Base-by-base conservation (phyloP, 2,329 filamentous ascomycete genomes). In the Curvularia hawaiiensis region DNA sequence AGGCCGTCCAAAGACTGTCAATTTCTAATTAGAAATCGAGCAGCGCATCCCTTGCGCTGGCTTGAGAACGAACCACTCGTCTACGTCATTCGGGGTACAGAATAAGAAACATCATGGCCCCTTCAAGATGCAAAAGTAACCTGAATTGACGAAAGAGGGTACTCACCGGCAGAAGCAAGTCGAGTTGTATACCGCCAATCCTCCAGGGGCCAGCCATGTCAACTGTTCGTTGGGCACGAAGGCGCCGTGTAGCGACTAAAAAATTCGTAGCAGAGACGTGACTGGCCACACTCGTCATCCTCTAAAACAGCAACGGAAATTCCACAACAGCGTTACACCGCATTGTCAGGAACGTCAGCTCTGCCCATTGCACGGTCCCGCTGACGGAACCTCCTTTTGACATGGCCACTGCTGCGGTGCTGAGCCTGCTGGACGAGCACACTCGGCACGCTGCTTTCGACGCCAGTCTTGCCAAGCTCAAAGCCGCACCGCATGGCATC, bases 361-460 rank as follows among this genome's bases (percentile, higher is more conserved):
- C 33, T 43, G 31, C 31, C 47, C 35, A 50, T 28, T 40, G 3
- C 35, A 40, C 47, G 26, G 47, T 40, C 33, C 35, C n/a, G 35
- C 47, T 20, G 47, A 40, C 47, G 47, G 16, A 18, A 24, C 35
- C 2, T 28, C n/a, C 18, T n/a, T n/a, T 20, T n/a, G 28, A 26
- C 31, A 60, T 58, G 57, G 50, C 58, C 4, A 61, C 66, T 50
- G 63, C 69, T 44, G 58, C 59, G 24, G 56, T 69, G 39, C 60
- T 73, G 31, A 52, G 58, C 35, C 65, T 70, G 43, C 56, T 70
- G 22, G 67, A 70, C 44, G 63, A 62, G 24, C 52, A 61, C 14
- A 53, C 66, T 20, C 65, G 56, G 43, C 48, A 53, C n/a, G 49
- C 58, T 22, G 68, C 66, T 0, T 72, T 71, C 33, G 60, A 70